Conservation (phyloP, 345 rosid species). For the Erucastrum elatum region DNA sequence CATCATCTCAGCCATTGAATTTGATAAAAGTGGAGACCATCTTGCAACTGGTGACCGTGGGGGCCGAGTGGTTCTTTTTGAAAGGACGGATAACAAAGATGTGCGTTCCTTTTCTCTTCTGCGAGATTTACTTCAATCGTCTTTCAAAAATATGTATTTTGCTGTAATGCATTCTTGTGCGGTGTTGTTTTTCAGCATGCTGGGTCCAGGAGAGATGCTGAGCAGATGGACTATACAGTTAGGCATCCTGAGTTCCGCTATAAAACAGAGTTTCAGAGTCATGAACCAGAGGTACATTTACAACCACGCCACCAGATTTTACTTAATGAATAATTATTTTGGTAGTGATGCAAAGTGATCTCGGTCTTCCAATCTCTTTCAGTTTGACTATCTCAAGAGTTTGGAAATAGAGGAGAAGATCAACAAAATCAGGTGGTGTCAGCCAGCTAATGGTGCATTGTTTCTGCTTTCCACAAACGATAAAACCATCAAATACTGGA, state of each 20-base stretch:
- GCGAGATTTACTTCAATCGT: slow-evolving; percentile 2
- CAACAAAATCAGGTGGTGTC: slow-evolving; percentile 99
- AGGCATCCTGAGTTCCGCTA: slow-evolving; percentile 99
- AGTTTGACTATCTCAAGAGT: slow-evolving; percentile 99
- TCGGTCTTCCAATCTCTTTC: slow-evolving; percentile 31
- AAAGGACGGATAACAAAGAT: slow-evolving; percentile 80
- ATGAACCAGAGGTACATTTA: slow-evolving; percentile 89
- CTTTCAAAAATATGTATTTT: not conserved
- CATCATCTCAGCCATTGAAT: slow-evolving; percentile 97
- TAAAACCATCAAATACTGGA: slow-evolving; percentile 98
- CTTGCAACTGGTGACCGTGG: slow-evolving; percentile 99
- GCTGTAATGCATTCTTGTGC: slow-evolving; percentile 14
- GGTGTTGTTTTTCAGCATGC: slow-evolving; percentile 54
- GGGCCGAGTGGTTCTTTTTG: slow-evolving; percentile 97
- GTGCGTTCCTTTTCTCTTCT: slow-evolving; percentile 47
- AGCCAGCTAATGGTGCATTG: slow-evolving; percentile 79
- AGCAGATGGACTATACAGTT: slow-evolving; percentile 62
- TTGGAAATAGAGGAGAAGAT: slow-evolving; percentile 99
- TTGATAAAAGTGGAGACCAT: slow-evolving; percentile 94
- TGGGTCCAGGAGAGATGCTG: slow-evolving; percentile 76
- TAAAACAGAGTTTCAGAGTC: slow-evolving; percentile 99
- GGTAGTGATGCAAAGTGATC: slow-evolving; percentile 3
- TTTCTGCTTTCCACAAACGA: slow-evolving; percentile 98
- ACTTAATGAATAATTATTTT: not conserved
- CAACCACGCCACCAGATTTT: not conserved